Evolutionary conservation across 345 rosid species (phyloP).

Genomic region (Citrus medica): DNA sequence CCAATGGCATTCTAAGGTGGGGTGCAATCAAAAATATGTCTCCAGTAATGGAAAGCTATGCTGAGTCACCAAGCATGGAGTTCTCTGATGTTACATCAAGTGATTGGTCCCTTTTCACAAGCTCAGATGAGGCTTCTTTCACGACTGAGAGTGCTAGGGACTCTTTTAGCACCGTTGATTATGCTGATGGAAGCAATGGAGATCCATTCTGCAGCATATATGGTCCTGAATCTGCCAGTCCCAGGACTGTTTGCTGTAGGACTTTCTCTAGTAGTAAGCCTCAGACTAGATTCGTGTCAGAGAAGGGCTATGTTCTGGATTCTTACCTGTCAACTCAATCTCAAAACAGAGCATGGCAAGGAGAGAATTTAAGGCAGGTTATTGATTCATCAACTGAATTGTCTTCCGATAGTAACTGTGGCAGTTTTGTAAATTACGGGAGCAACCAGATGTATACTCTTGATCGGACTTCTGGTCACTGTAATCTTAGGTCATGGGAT

Average conservation of each 20-base stretch:
- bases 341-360: conserved; percentile 8
- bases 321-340: conserved; percentile 32
- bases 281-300: conserved; percentile 49
- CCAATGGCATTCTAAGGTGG: conserved; percentile 22
- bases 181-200: conserved; percentile 49
- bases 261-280: conserved; percentile 44
- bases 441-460: conserved; percentile 31
- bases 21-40: conserved; percentile 16
- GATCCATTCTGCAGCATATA: conserved; percentile 39
- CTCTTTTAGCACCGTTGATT: conserved; percentile 73
- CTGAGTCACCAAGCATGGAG: conserved; percentile 17
- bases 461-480: conserved; percentile 39
- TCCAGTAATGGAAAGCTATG: conserved; percentile 27
- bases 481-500: conserved; percentile 25
- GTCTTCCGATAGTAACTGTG: conserved; percentile 24
- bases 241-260: conserved; percentile 53
- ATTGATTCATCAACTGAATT: conserved; percentile 24
- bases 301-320: conserved; percentile 38
- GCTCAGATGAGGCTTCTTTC: conserved; percentile 88
- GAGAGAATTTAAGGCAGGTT: conserved; percentile 23
- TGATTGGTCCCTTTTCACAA: conserved; percentile 83
- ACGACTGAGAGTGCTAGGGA: conserved; percentile 89
- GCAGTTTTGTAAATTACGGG: conserved; percentile 42
- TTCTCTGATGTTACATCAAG: conserved; percentile 72
- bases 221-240: conserved; percentile 36